These are phyloP conservation scores for Lactarius pseudohatsudake DNA, from an alignment of 768 basidiomycete species.

Conservation along the genomic window DNA sequence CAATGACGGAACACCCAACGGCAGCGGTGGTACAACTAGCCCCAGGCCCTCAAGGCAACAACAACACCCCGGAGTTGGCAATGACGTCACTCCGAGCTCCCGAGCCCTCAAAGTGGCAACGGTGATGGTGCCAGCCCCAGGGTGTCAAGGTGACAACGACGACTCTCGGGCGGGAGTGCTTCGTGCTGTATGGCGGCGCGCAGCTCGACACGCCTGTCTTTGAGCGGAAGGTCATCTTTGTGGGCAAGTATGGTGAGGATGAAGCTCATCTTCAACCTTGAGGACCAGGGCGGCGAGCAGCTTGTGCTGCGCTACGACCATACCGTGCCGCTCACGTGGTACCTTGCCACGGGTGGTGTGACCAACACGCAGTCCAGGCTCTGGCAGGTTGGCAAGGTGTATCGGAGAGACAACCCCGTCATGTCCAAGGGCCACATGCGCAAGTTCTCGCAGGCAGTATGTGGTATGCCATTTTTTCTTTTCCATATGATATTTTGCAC, in stretches of 20 bases:
- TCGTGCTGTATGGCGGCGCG: slow-evolving; percentile 84
- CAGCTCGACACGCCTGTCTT: slow-evolving; percentile 98
- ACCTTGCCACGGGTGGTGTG: slow-evolving; percentile 94
- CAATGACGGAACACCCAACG: too few species aligned
- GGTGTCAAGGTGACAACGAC: too few species aligned
- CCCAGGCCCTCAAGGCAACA: too few species aligned
- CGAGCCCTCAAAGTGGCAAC: too few species aligned
- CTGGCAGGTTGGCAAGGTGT: slow-evolving; percentile 99
- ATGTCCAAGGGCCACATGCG: slow-evolving; percentile 99
- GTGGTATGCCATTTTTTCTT: slow-evolving; percentile 44
- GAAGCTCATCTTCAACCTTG: slow-evolving; percentile 97
- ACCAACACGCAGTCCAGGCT: slow-evolving; percentile 72
- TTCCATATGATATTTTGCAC: not conserved
- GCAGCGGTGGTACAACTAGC: too few species aligned
- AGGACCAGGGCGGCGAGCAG: slow-evolving; percentile 97
- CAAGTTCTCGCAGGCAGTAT: slow-evolving; percentile 95
- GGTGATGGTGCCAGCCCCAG: too few species aligned
- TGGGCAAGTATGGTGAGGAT: slow-evolving; percentile 98
- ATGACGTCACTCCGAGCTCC: too few species aligned
- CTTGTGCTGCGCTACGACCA: slow-evolving; percentile 94
- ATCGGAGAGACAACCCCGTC: slow-evolving; percentile 92
- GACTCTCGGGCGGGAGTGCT: too few species aligned
- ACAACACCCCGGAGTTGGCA: too few species aligned
- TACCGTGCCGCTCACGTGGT: slow-evolving; percentile 94
- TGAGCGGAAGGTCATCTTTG: slow-evolving; percentile 92